Evolutionary conservation across 805 yeast species (phyloP).

Genomic region (Clavispora santaluciae): DNA sequence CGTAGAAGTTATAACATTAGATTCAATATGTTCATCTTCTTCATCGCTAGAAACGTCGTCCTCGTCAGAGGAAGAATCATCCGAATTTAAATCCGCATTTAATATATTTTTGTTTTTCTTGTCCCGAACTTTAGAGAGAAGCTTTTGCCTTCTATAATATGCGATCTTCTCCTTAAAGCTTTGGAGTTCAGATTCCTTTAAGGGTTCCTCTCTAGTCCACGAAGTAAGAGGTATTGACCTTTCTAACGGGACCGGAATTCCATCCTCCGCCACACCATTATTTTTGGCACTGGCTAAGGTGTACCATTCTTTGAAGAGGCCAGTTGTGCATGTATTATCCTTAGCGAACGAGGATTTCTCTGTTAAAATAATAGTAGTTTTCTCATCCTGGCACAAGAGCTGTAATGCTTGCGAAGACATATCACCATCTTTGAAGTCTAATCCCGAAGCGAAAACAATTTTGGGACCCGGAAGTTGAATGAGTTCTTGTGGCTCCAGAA

Average conservation of each 20-base stretch:
- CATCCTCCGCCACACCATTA: slow-evolving; percentile 49
- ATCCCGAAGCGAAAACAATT: slow-evolving; percentile 73
- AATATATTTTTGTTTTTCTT: slow-evolving; percentile 35
- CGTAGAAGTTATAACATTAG: slow-evolving; percentile 18
- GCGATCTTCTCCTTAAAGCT: slow-evolving; percentile 44
- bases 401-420: slow-evolving; percentile 48
- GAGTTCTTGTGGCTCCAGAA: slow-evolving; percentile 54
- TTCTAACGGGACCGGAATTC: slow-evolving; percentile 52
- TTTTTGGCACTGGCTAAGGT: slow-evolving; percentile 30
- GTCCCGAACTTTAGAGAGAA: slow-evolving; percentile 39
- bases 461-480: slow-evolving; percentile 60
- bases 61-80: slow-evolving; percentile 18
- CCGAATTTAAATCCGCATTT: slow-evolving; percentile 30
- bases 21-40: slow-evolving; percentile 25
- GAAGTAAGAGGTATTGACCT: slow-evolving; percentile 38
- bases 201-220: slow-evolving; percentile 43
- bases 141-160: slow-evolving; percentile 39
- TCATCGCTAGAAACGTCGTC: slow-evolving; percentile 29
- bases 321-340: slow-evolving; percentile 42
- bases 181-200: slow-evolving; percentile 47
- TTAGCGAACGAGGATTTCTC: slow-evolving; percentile 43
- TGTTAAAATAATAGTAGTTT: slow-evolving; percentile 69
- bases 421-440: slow-evolving; percentile 60
- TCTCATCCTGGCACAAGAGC: slow-evolving; percentile 57
- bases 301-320: slow-evolving; percentile 53